These are phyloP conservation scores for Tulasnella sp. DNA, from an alignment of 768 basidiomycete genomes.

Conservation along the genomic window DNA sequence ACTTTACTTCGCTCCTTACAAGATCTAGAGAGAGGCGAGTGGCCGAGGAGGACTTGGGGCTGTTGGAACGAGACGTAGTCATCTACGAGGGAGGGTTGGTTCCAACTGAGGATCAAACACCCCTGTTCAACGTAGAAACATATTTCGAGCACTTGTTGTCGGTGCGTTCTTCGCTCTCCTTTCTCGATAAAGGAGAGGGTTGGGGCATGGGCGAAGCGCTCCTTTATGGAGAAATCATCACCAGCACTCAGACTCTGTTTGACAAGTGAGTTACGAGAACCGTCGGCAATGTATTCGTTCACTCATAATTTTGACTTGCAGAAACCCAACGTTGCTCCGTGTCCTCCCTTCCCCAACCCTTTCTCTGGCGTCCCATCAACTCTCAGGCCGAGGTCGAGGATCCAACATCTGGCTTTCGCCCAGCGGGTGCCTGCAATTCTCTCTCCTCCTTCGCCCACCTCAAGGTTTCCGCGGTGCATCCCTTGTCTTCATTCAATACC, in stretches of 20 bases:
- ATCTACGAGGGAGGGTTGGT: conserved; percentile 32
- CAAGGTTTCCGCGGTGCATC: conserved; percentile 55
- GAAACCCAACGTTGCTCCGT: conserved; percentile 71
- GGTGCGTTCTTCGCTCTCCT: conserved; percentile 18
- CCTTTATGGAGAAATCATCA: conserved; percentile 83
- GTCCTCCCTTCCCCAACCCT: conserved; percentile 70
- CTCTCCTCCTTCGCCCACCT: conserved; percentile 62
- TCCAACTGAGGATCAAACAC: conserved; percentile 49
- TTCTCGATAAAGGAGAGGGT: conserved; percentile 6
- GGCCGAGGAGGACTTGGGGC: conserved; percentile 32
- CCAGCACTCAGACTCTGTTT: conserved; percentile 91
- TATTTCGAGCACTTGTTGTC: conserved; percentile 57
- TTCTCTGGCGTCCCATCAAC: conserved; percentile 82
- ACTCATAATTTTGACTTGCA: conserved; percentile 37
- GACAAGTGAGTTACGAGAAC: conserved; percentile 65
- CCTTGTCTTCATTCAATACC: conserved; percentile 91
- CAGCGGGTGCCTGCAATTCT: conserved; percentile 81
- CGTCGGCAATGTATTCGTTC: not conserved
- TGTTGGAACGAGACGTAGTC: conserved; percentile 35
- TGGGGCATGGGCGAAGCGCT: conserved; percentile 68
- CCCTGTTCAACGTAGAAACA: conserved; percentile 62
- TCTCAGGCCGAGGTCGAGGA: conserved; percentile 84
- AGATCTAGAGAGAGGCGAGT: conserved; percentile 40
- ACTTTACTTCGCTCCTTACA: conserved; percentile 34
- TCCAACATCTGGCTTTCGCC: conserved; percentile 92